Conservation (phyloP, 2,329 filamentous ascomycete genomes). For the Alternaria sp. region DNA sequence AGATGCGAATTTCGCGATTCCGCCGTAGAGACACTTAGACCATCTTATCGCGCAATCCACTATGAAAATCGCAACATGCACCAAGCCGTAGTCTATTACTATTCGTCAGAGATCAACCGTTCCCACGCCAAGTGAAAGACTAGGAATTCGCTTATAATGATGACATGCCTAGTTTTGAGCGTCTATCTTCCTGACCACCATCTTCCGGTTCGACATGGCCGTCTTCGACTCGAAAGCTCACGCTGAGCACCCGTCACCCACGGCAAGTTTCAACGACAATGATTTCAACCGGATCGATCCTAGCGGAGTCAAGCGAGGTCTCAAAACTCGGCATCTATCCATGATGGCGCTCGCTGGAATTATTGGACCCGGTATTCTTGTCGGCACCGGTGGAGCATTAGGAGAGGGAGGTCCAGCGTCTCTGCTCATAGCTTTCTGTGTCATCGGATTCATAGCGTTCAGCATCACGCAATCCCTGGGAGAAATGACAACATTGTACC, state of each 20-base stretch:
- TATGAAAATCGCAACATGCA: conserved; percentile 23
- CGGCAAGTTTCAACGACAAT: conserved; percentile 31
- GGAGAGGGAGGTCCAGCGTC: conserved; percentile 74
- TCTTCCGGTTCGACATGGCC: conserved; percentile 24
- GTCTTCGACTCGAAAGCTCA: conserved; percentile 30
- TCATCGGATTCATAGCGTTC: conserved; percentile 73
- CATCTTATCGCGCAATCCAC: conserved; percentile 21
- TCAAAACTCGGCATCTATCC: conserved; percentile 72
- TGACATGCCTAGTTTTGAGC: not conserved
- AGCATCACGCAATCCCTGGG: conserved; percentile 77
- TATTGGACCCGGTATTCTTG: conserved; percentile 74
- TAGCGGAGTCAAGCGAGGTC: conserved; percentile 71
- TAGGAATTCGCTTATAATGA: conserved; percentile 18
- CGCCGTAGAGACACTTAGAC: not conserved
- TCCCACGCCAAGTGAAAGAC: conserved; percentile 24
- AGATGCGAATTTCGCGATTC: not conserved
- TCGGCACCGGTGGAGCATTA: conserved; percentile 75
- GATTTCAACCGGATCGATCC: conserved; percentile 59
- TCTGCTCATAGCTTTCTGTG: conserved; percentile 76
- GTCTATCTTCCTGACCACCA: not conserved
- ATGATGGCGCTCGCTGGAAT: conserved; percentile 64
- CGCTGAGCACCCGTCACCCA: conserved; percentile 25
- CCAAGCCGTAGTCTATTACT: conserved; percentile 6
- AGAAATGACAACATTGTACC: conserved; percentile 77
- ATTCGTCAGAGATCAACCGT: conserved; percentile 5